Percentiles rank a stretch among this genome's conserved stretches.
Conservation (phyloP, 1,284 basidiomycete genomes). For the Microstroma glucosiphilum region DNA sequence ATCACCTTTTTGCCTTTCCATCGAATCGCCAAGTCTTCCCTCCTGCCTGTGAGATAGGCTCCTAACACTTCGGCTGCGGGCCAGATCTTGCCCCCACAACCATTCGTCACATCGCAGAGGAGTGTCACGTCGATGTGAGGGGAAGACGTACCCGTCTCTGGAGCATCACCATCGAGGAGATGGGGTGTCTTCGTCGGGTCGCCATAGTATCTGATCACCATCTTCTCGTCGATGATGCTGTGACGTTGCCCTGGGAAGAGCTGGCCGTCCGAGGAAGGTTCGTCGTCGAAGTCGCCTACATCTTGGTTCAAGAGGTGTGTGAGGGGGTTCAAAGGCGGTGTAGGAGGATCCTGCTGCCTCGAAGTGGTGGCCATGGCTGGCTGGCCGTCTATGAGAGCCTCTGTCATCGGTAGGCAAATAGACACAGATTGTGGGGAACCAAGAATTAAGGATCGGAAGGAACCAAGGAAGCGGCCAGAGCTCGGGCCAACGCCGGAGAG, state of each 20-base stretch:
- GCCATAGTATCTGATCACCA: slow-evolving; percentile 29
- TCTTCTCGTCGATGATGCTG: slow-evolving; percentile 52
- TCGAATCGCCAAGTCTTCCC: slow-evolving; percentile 7
- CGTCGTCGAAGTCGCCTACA: neutral
- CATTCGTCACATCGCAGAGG: slow-evolving; percentile 68
- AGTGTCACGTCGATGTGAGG: slow-evolving; percentile 53
- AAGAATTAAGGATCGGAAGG: no score
- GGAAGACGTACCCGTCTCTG: neutral
- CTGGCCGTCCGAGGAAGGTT: neutral
- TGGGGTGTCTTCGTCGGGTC: slow-evolving; percentile 20
- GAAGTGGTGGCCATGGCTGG: no score
- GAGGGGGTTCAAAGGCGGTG: slow-evolving; percentile 2
- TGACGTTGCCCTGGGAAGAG: slow-evolving; percentile 59
- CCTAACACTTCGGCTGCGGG: slow-evolving; percentile 74
- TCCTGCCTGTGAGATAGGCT: slow-evolving; percentile 27
- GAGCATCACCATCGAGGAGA: slow-evolving; percentile 3
- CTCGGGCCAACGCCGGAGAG: no score
- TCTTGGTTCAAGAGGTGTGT: neutral
- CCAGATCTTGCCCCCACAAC: slow-evolving; percentile 88
- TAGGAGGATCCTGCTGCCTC: neutral
- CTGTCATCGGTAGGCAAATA: no score
- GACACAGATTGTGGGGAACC: no score
- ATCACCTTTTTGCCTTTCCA: slow-evolving; percentile 55
- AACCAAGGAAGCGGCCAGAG: no score
- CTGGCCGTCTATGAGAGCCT: no score